Base-by-base conservation (phyloP, 2,329 filamentous ascomycete genomes). In the Dothistroma pini region DNA sequence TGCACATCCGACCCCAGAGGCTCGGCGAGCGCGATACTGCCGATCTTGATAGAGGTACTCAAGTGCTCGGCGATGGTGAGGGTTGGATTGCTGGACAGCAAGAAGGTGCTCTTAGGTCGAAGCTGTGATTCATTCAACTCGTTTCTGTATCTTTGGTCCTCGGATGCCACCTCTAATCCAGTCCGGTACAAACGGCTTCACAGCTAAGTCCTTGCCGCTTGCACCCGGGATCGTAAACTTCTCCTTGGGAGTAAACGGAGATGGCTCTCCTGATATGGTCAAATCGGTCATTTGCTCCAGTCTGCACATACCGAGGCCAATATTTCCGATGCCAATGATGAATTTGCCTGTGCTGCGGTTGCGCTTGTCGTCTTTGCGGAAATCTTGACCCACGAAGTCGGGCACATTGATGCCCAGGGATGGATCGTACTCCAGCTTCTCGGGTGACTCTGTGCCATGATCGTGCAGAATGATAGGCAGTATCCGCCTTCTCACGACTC, bases 201-300 rank as follows among this genome's bases (percentile, higher is more conserved):
- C 65, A 32, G 75, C 76, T 2, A 78, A 58, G 16, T 68, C 60
- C 10, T 65, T 53, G 4, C 66, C 69, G 4, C 70, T 63, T 16
- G 34, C 56, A 16, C 32, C 61, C 10, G 63, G 59, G 1, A 79
- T 50, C 7, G 74, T 74, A 70, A 85, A 85, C 57, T 78, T 71
- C 72, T 87, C 82, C 0, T 80, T 81, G 0, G 84, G 81, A 61
- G 79, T 84, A 72, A 81, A 90, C 22, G 78, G 78, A 19, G 84
- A 83, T 0, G 84, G 83, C 64, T 89, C 86, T 59, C 86, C 89
- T 2, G 89, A 89, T 57, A 95, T 78, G 35, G 80, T 80, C 53
- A 95, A 78, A 71, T 91, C 89, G 5, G 91, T 96, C 93, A 97
- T 97, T 72, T 88, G 87, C 78, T 96, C 92, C 68, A 97, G 77